A percentile compares a stretch with the other conserved stretches of the same genome.
phyloP scores from a whole-genome alignment of 1,284 basidiomycete genomes.

The Trametes polyzona region DNA sequence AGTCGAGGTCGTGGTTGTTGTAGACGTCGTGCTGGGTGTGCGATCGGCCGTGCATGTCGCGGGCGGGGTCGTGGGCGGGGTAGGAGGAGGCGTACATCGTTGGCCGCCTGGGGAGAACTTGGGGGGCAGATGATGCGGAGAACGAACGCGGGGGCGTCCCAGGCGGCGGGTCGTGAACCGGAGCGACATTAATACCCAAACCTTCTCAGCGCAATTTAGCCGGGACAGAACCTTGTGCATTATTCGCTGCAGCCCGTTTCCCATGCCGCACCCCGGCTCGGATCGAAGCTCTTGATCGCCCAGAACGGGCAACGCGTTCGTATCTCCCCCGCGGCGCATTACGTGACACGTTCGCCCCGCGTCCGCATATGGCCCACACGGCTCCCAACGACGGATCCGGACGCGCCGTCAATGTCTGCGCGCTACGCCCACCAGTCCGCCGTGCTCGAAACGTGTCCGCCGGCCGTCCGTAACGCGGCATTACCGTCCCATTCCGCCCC shows the following conservation, averaged over 20 bases:
- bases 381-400: slow-evolving; percentile 3
- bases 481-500: background rate
- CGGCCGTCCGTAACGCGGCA: slow-evolving; percentile 17
- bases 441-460: background rate
- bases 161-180: slow-evolving; percentile 24
- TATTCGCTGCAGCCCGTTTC: slow-evolving; percentile 1
- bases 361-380: background rate
- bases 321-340: background rate
- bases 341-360: slow-evolving; percentile 5
- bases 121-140: slow-evolving; percentile 26
- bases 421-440: slow-evolving; percentile 8
- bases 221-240: slow-evolving; percentile 21
- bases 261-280: slow-evolving; percentile 9
- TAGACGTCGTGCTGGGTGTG: slow-evolving; percentile 13
- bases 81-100: slow-evolving; percentile 24
- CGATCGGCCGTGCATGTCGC: slow-evolving; percentile 20
- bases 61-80: slow-evolving; percentile 16
- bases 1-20: slow-evolving; percentile 9
- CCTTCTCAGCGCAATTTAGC: slow-evolving; percentile 17
- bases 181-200: slow-evolving; percentile 20
- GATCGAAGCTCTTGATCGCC: slow-evolving; percentile 2
- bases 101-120: slow-evolving; percentile 11
- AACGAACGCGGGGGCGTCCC: slow-evolving; percentile 20
- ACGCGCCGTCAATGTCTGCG: background rate
- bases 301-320: slow-evolving; percentile 1